Conservation (phyloP, 2,329 filamentous ascomycete species). For the Zopfia rhizophila region DNA sequence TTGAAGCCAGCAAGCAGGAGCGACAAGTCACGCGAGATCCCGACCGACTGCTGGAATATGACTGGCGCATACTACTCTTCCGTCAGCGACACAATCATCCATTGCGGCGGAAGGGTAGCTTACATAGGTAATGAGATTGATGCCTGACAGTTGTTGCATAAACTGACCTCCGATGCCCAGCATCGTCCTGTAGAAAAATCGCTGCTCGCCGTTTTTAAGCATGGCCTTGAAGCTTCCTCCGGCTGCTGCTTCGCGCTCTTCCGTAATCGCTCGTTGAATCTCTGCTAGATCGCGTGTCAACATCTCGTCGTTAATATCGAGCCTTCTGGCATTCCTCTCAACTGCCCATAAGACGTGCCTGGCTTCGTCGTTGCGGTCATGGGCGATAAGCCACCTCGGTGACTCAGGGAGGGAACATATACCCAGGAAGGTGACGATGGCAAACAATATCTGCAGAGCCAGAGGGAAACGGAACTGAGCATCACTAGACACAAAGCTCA, state of each 20-base stretch:
- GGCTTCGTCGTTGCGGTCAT: conserved; percentile 59
- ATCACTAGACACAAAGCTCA: conserved; percentile 52
- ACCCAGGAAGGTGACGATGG: conserved; percentile 55
- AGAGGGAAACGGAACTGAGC: conserved; percentile 61
- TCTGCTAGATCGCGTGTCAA: conserved; percentile 42
- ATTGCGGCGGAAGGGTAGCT: neutral
- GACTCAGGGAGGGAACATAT: conserved; percentile 44
- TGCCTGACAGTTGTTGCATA: conserved; percentile 56
- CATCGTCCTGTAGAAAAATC: conserved; percentile 53
- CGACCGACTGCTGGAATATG: conserved; percentile 59
- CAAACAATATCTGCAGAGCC: conserved; percentile 66
- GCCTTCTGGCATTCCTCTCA: conserved; percentile 52
- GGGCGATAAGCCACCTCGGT: conserved; percentile 63
- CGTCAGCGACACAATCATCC: conserved; percentile 29
- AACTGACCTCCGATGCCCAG: conserved; percentile 59
- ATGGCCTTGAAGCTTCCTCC: conserved; percentile 49
- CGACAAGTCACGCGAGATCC: conserved; percentile 52
- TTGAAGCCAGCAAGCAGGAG: conserved; percentile 52
- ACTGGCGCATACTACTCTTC: conserved; percentile 50
- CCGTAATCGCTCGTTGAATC: conserved; percentile 54
- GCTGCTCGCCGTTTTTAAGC: conserved; percentile 56
- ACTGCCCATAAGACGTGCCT: conserved; percentile 47
- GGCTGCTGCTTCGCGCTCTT: conserved; percentile 53
- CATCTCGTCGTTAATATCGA: conserved; percentile 38
- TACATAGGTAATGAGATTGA: conserved; percentile 26